Percentiles rank a stretch among this genome's conserved stretches.
Conservation (phyloP, 345 rosid species). For the Excoecaria agallocha region DNA sequence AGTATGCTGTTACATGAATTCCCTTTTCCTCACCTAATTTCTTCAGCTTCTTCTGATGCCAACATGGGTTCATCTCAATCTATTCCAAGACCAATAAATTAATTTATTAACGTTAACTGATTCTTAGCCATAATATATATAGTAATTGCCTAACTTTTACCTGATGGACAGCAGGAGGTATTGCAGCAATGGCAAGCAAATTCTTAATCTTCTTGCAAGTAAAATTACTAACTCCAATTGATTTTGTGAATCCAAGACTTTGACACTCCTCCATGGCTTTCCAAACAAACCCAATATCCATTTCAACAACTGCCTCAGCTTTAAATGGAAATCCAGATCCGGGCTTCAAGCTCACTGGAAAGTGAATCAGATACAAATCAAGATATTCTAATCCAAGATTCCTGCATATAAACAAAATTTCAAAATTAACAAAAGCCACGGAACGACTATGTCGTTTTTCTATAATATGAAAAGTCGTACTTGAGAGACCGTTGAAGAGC, state of each 20-base stretch:
- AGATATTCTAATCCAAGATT: conserved; percentile 39
- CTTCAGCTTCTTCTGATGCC: conserved; percentile 40
- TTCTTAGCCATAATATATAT: too few species aligned
- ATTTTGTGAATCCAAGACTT: conserved; percentile 34
- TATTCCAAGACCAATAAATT: background rate
- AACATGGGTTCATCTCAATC: conserved; percentile 41
- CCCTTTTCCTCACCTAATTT: conserved; percentile 31
- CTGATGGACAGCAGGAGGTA: conserved; percentile 45
- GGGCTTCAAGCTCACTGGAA: conserved; percentile 37
- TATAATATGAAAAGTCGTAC: background rate
- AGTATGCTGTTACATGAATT: conserved; percentile 30
- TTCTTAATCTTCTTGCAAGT: conserved; percentile 34
- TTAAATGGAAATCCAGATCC: background rate
- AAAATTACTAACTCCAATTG: conserved; percentile 44
- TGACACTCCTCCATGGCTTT: conserved; percentile 46
- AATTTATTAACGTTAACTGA: too few species aligned
- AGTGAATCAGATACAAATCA: conserved; percentile 47
- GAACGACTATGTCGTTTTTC: too few species aligned
- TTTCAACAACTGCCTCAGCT: conserved; percentile 11
- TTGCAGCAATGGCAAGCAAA: conserved; percentile 30
- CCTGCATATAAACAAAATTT: conserved; percentile 21
- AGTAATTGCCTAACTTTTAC: background rate
- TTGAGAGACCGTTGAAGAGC: conserved; percentile 39
- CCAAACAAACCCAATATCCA: conserved; percentile 36
- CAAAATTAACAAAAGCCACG: too few species aligned